phyloP scores from a whole-genome alignment of 1,139 yeast genomes.

The Candida sojae region DNA sequence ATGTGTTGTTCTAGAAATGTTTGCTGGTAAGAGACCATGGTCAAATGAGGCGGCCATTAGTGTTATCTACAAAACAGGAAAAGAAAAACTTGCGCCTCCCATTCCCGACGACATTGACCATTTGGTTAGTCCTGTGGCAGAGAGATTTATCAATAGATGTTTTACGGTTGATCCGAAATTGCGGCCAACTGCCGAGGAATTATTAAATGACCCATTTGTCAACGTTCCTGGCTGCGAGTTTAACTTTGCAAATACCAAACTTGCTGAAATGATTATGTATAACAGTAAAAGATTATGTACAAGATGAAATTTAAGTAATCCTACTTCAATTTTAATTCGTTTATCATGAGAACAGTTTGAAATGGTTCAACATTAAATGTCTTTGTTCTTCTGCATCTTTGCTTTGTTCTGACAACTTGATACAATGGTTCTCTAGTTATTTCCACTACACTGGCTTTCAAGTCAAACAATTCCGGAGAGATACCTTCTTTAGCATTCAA shows the following conservation, averaged over 20 bases:
- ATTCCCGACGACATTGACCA: constrained; percentile 83
- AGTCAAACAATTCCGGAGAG: constrained; percentile 45
- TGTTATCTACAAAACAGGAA: constrained; percentile 76
- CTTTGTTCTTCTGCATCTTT: constrained; percentile 81
- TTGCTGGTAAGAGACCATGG: constrained; percentile 85
- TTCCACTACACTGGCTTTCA: constrained; percentile 81
- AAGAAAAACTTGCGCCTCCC: constrained; percentile 84
- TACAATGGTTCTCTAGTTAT: constrained; percentile 83
- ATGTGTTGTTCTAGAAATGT: constrained; percentile 95
- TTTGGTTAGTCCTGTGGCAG: constrained; percentile 56
- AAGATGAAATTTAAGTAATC: constrained; percentile 3
- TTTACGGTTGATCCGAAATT: constrained; percentile 78
- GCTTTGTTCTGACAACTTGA: constrained; percentile 59
- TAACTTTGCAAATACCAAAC: constrained; percentile 61
- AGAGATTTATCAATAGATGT: constrained; percentile 71
- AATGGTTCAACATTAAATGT: constrained; percentile 78
- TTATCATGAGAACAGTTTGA: constrained; percentile 78
- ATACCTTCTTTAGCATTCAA: constrained; percentile 40
- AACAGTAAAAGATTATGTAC: constrained; percentile 11
- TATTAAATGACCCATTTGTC: constrained; percentile 63
- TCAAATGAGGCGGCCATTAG: constrained; percentile 76
- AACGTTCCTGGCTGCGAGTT: constrained; percentile 40
- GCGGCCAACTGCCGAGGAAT: constrained; percentile 83
- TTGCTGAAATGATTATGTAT: constrained; percentile 50
- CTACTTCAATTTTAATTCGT: constrained; percentile 55